Base-by-base conservation (phyloP, 768 basidiomycete genomes). In the Tylopilus sp. region DNA sequence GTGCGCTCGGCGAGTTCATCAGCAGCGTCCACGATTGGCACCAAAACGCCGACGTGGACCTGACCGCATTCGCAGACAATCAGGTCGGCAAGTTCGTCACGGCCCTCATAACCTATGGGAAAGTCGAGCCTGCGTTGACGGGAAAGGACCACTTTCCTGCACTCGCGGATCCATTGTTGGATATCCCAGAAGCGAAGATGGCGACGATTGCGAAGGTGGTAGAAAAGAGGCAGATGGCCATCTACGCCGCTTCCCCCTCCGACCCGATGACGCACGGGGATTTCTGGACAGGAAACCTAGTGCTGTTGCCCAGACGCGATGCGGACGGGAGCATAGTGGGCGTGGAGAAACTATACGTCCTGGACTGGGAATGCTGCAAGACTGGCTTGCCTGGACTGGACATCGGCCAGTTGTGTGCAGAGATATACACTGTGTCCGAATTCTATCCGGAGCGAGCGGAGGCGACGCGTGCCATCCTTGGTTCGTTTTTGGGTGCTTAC, bases 271-370 rank as follows among this genome's bases (percentile, higher is more conserved):
- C 67, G 20, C 68, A 68, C 11, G 86, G 86, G 0, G 86, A 88
- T 63, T 82, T 87, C 57, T 88, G 86, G 85, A 78, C 86, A 2
- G 86, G 85, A 0, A 87, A 88, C 58, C 56, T 87, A 41, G 69
- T 85, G 53, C 57, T 85, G n/a, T 63, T 57, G 11, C 60, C 74
- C 11, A 65, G 65, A 43, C 60, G 59, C 6, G 60, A 67, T 1
- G n/a, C 38, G 12, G 62, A 62, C 7, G 71, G 70, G 12, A 48
- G 23, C 2, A 43, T 52, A 47, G 63, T 54, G 13, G 55, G 53
- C 10, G 57, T 82, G 35, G 68, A 71, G 59, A 71, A 65, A 11
- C 56, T 83, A 10, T 74, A 70, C 38, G 70, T 86, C 31, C 57
- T 86, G 40, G 86, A 87, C 63, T 87, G 86, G 86, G 85, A 88